Percentiles rank a stretch among this genome's conserved stretches.
phyloP scores from a whole-genome alignment of 2,329 filamentous ascomycete species.

The Scedosporium minutisporum region DNA sequence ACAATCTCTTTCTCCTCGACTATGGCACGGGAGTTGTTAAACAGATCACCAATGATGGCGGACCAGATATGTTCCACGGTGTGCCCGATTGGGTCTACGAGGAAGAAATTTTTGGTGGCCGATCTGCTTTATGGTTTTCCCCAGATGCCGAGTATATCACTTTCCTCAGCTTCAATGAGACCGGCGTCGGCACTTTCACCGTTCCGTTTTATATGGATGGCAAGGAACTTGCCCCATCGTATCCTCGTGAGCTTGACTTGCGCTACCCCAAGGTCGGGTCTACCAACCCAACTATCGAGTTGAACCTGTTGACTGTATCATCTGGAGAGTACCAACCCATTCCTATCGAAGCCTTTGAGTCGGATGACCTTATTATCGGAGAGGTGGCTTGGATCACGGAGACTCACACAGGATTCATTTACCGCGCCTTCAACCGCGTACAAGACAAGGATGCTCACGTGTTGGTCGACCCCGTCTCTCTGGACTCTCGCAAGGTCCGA shows the following conservation, averaged over 20 bases:
- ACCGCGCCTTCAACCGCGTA: conserved; percentile 58
- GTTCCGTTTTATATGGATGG: conserved; percentile 58
- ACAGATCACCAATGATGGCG: conserved; percentile 50
- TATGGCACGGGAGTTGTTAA: conserved; percentile 35
- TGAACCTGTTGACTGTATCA: conserved; percentile 47
- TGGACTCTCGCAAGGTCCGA: conserved; percentile 36
- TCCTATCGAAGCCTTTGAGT: conserved; percentile 45
- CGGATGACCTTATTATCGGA: conserved; percentile 54
- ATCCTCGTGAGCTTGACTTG: conserved; percentile 52
- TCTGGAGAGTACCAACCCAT: conserved; percentile 34
- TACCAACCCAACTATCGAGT: conserved; percentile 54
- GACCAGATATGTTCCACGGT: conserved; percentile 52
- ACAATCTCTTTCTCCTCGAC: conserved; percentile 48
- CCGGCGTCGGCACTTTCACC: conserved; percentile 55
- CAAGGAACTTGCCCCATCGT: conserved; percentile 45
- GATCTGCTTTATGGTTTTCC: conserved; percentile 87
- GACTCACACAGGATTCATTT: conserved; percentile 49
- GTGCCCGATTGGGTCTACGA: conserved; percentile 80
- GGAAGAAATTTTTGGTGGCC: conserved; percentile 49
- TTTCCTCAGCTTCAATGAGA: conserved; percentile 80
- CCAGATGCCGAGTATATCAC: conserved; percentile 77
- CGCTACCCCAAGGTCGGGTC: conserved; percentile 61
- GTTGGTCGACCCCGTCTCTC: conserved; percentile 41
- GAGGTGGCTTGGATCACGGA: conserved; percentile 60
- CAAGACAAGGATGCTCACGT: conserved; percentile 57